Conservation (phyloP, 768 basidiomycete species). For the Termitomyces sp. region DNA sequence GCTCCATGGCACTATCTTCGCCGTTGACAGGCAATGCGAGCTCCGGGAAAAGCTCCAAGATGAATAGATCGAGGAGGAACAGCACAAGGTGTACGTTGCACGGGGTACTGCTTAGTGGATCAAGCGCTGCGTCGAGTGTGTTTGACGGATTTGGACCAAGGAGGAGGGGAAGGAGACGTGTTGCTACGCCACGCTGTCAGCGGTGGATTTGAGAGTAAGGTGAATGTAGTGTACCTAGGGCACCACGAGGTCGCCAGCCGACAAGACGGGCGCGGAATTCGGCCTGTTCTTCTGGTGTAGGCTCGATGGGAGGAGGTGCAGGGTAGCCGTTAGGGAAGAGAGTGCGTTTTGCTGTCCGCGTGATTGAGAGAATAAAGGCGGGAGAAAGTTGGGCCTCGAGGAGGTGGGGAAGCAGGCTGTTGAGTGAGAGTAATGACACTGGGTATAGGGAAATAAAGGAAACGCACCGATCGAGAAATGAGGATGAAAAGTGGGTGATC, state of each 20-base stretch:
- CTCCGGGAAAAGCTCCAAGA: constrained; percentile 78
- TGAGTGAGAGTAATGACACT: not conserved
- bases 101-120: constrained; percentile 50
- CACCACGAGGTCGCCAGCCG: constrained; percentile 30
- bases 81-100: constrained; percentile 81
- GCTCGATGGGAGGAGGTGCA: constrained; percentile 64
- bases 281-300: constrained; percentile 70
- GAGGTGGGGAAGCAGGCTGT: constrained; percentile 65
- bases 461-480: constrained; percentile 56
- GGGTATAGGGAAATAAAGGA: not conserved
- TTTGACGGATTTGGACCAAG: constrained; percentile 47
- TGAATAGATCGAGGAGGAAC: constrained; percentile 64
- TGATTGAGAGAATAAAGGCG: constrained; percentile 43
- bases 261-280: constrained; percentile 43
- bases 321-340: constrained; percentile 92
- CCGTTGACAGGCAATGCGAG: constrained; percentile 27
- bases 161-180: constrained; percentile 41
- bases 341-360: constrained; percentile 55
- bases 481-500: constrained; percentile 37
- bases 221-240: constrained; percentile 23
- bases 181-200: constrained; percentile 15
- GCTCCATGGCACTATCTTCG: not conserved
- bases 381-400: constrained; percentile 50
- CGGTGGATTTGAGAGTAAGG: not conserved
- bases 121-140: constrained; percentile 50